Base-by-base conservation (phyloP, 306 rosid genomes). In the Cicer chorassanicum region DNA sequence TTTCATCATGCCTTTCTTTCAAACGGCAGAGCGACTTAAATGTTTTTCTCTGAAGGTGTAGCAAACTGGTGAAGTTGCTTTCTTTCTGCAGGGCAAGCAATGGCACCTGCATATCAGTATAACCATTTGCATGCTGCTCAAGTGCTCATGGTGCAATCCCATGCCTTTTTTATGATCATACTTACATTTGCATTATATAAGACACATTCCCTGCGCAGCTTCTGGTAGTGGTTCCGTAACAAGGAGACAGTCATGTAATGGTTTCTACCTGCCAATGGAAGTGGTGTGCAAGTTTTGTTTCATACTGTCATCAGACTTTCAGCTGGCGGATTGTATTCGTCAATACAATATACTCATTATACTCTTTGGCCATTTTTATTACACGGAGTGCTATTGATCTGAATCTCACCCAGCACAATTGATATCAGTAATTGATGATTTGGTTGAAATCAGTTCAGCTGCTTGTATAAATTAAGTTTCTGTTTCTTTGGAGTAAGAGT, bases 21-120 rank as follows among this genome's bases (percentile, higher is more conserved):
- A 57, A 38, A 65, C 68, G 57, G 78, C 29, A 76, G 75, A 53
- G 62, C 50, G 39, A 34, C 75, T 49, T 48, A 9, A 56, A 61
- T 1, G 2, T 68, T 63, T 68, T 29, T 19, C 70, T 55, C 45
- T 53, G 19, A 70, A 79, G 48, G 63, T 55, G 66, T 56, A 53
- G 75, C 64, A 72, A 74, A 41, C 29, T 70, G 81, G 55, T 63
- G 74, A 56, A 72, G 62, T 70, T 61, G 34, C 63, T 65, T 53
- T 39, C 39, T 65, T 39, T 78, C 54, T 75, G 76, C 85, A 73
- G 56, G 70, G 76, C 85, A 73, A 50, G 74, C 55, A 43, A 51
- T 72, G 80, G 29, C 71, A 29, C 77, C 77, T 51, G 49, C 4
- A 57, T 56, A 70, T 81, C 64, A 13, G 64, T 71, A 69, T 69